phyloP scores from a whole-genome alignment of 257 asterid species.

The Echium plantagineum region DNA sequence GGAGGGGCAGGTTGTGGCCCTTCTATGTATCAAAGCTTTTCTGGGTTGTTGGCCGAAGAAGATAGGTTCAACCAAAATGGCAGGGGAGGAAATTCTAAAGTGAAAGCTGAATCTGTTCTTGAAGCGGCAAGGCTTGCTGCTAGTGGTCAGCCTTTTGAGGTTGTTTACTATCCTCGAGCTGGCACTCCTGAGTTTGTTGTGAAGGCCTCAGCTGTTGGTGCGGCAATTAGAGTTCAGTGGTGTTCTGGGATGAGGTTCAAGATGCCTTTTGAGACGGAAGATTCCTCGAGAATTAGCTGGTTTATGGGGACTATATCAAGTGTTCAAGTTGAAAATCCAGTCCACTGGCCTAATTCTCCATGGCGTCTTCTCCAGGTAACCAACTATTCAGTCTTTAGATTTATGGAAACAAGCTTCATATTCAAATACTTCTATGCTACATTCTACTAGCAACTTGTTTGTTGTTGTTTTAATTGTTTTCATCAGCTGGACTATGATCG shows the following conservation, averaged over 20 bases:
- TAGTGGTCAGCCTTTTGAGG: conserved; percentile 48
- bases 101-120: conserved; percentile 39
- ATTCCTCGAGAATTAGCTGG: conserved; percentile 76
- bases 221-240: conserved; percentile 59
- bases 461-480: too few species aligned
- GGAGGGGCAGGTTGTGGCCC: conserved; percentile 18
- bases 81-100: conserved; percentile 26
- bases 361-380: conserved; percentile 81
- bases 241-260: conserved; percentile 70
- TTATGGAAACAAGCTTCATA: not conserved
- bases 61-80: conserved; percentile 18
- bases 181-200: conserved; percentile 79
- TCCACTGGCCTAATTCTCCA: conserved; percentile 78
- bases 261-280: conserved; percentile 84
- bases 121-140: conserved; percentile 54
- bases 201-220: conserved; percentile 42
- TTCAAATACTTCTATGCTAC: not conserved
- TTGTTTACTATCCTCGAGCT: conserved; percentile 53
- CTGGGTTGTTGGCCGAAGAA: conserved; percentile 29
- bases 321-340: conserved; percentile 48
- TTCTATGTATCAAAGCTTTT: conserved; percentile 23
- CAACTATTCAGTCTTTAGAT: not conserved
- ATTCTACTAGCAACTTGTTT: not conserved
- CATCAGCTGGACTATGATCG: too few species aligned
- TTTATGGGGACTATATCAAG: conserved; percentile 69